Evolutionary conservation across 2,329 filamentous ascomycete species (phyloP).

Genomic region (Berkeleyomyces basicola): DNA sequence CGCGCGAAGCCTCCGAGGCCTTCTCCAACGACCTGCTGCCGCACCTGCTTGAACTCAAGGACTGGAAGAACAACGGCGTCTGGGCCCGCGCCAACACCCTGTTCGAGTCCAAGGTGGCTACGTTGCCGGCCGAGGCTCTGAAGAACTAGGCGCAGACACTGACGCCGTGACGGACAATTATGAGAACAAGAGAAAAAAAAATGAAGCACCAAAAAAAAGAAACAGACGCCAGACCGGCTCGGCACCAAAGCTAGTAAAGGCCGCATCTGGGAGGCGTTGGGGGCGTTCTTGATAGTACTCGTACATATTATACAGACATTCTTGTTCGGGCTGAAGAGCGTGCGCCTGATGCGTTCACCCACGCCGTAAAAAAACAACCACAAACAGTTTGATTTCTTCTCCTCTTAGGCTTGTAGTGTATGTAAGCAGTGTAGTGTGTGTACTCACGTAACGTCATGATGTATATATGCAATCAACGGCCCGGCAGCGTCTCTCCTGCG

Average conservation of each 20-base stretch:
- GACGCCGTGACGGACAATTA: neutral
- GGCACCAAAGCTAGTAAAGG: neutral
- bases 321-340: neutral
- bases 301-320: neutral
- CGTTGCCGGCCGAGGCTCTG: conserved; percentile 34
- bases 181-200: neutral
- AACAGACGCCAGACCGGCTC: neutral
- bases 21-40: conserved; percentile 69
- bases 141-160: conserved; percentile 5
- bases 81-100: conserved; percentile 75
- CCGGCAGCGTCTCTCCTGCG: neutral
- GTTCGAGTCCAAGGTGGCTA: conserved; percentile 66
- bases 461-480: neutral
- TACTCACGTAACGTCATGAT: neutral
- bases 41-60: conserved; percentile 59
- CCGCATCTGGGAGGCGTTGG: neutral
- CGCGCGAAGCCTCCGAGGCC: conserved; percentile 71
- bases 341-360: no score
- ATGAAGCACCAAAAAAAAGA: neutral
- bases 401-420: no score
- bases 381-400: no score
- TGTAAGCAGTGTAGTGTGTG: neutral
- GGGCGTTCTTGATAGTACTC: neutral
- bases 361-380: no score
- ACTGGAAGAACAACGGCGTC: conserved; percentile 55